phyloP scores from a whole-genome alignment of 2,329 filamentous ascomycete species.

The Metarhizium guizhouense region DNA sequence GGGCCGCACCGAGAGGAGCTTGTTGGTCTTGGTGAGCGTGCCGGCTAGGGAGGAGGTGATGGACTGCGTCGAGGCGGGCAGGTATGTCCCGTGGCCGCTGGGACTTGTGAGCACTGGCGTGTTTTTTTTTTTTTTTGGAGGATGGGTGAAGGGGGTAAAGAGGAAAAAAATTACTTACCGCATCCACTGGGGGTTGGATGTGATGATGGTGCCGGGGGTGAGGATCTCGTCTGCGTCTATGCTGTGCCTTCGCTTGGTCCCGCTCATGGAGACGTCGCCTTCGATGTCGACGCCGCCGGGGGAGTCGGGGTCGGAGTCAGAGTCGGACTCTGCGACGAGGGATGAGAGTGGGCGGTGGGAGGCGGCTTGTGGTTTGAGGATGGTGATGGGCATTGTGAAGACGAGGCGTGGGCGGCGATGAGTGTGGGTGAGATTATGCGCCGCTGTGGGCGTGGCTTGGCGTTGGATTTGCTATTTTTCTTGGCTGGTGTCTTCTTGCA shows the following conservation, averaged over 20 bases:
- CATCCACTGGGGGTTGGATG: constrained; percentile 95
- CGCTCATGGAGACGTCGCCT: constrained; percentile 36
- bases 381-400: constrained; percentile 38
- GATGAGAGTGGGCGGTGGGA: constrained; percentile 13
- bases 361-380: constrained; percentile 31
- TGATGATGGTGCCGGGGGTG: constrained; percentile 83
- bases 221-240: constrained; percentile 49
- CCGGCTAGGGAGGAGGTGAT: constrained; percentile 90
- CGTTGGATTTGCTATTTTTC: not conserved
- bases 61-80: constrained; percentile 49
- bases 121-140: not conserved
- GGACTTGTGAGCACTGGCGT: constrained; percentile 6
- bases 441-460: not conserved
- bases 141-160: not conserved
- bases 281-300: constrained; percentile 37
- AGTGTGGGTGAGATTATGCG: not conserved
- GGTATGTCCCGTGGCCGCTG: constrained; percentile 89
- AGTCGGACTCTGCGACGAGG: constrained; percentile 15
- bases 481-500: not conserved
- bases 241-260: constrained; percentile 28
- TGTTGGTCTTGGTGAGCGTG: constrained; percentile 88
- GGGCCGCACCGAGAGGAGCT: constrained; percentile 84
- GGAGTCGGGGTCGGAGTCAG: constrained; percentile 34
- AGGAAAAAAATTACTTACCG: constrained; percentile 34
- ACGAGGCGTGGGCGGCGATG: not conserved